A percentile compares a stretch with the other conserved stretches of the same genome.
Conservation (phyloP, 2,329 filamentous ascomycete species). For the Bipolaris sorokiniana region DNA sequence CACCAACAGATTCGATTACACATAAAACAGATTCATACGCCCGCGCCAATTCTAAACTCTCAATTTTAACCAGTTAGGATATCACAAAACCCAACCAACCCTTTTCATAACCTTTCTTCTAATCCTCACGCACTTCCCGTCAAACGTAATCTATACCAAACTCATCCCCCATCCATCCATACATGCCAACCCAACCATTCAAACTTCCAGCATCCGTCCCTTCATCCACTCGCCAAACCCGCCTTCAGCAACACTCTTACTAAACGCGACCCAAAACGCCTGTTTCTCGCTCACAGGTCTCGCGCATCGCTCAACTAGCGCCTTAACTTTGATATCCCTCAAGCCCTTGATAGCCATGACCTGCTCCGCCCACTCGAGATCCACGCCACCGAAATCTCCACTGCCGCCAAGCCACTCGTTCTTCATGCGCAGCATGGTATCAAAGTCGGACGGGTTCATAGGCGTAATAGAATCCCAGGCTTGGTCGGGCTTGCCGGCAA, state of each 20-base stretch:
- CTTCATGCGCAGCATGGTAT: constrained; percentile 34
- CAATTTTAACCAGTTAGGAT: too few species aligned
- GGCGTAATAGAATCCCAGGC: constrained; percentile 57
- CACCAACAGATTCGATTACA: too few species aligned
- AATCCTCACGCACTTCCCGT: too few species aligned
- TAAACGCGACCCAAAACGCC: constrained; percentile 66
- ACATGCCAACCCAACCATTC: background rate
- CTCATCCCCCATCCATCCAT: background rate
- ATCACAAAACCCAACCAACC: too few species aligned
- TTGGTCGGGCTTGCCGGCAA: constrained; percentile 58
- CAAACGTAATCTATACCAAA: background rate
- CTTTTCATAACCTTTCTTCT: too few species aligned
- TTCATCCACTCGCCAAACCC: constrained; percentile 62
- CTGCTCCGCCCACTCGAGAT: constrained; percentile 64
- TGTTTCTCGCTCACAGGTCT: constrained; percentile 60
- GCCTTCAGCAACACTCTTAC: constrained; percentile 61
- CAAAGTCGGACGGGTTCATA: constrained; percentile 31
- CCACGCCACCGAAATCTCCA: constrained; percentile 30
- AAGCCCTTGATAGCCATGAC: constrained; percentile 59
- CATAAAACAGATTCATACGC: too few species aligned
- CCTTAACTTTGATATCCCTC: constrained; percentile 58
- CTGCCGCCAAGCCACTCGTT: constrained; percentile 31
- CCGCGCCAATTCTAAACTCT: too few species aligned
- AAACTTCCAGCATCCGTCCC: constrained; percentile 41
- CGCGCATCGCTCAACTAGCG: constrained; percentile 62